Evolutionary conservation across 495 filamentous ascomycete species (phyloP), one percentile per base, ranked within the genome.

Genomic region (Tirmania nivea): DNA sequence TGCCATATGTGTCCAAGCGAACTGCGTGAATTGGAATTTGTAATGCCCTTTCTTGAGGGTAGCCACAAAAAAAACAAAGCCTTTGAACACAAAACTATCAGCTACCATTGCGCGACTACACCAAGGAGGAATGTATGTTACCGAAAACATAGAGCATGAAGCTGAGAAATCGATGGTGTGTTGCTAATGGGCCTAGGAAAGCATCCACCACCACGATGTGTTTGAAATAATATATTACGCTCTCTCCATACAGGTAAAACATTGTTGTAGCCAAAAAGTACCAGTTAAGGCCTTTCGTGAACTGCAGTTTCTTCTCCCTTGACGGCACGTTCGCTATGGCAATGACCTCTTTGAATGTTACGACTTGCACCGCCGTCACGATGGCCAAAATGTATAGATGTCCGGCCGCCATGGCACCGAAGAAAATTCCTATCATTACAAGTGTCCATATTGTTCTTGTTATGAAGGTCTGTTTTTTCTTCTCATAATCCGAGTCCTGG

Each of bases 151-250:
- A 96, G 51, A 99, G 82, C 63, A 86, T 81, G 65, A 99, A 99
- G 71, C 86, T 93, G 64, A 99, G 94, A 70, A 99, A 99, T 35
- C 92, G 80, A 67, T 99, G 92, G 68, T 99, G 92, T 8, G 89
- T 95, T 31, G 92, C 88, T 57, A 99, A 80, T 3, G 89, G 89
- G 50, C 92, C 72, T 49, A 99, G 70, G 35, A 96, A 83, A 64
- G 80, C 82, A 68, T 95, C 89, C n/a, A 99, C 84, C 55, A 96
- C 67, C 34, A 99, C 76, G 53, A 99, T 84, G 60, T 96, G 92
- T 72, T 96, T 96, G 70, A 99, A 96, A 68, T 99, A 99, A 69
- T 96, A 99, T 56, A 99, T 90, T 57, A 99, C 89, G 58, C 86
- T 94, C 70, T 99, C 92, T 55, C 92, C 92, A 61, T 99, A 96